phyloP scores from a whole-genome alignment of 805 yeast species.

The Wickerhamiella kurtzmanii region DNA sequence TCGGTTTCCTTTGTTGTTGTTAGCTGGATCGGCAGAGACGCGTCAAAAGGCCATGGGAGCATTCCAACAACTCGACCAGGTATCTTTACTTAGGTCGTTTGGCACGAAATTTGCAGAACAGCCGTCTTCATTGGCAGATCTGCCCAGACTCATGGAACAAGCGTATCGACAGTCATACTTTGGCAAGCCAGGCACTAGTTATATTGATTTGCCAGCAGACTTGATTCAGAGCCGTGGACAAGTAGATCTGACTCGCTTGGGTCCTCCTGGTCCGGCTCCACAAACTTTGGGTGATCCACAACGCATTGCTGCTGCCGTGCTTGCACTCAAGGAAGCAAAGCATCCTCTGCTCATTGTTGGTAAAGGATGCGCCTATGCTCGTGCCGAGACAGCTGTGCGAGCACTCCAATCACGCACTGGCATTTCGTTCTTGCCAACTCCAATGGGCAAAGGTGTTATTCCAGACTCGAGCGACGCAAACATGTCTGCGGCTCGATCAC shows the following conservation, averaged over 20 bases:
- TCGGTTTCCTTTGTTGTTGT: conserved; percentile 50
- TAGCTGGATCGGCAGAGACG: conserved; percentile 49
- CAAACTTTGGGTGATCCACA: conserved; percentile 27
- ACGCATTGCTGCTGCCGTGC: conserved; percentile 28
- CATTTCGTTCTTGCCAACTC: conserved; percentile 55
- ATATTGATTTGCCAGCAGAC: conserved; percentile 54
- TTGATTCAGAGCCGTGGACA: conserved; percentile 30
- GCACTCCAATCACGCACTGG: conserved; percentile 31
- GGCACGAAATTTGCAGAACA: conserved; percentile 41
- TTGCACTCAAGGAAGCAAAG: conserved; percentile 26
- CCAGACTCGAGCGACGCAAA: conserved; percentile 37
- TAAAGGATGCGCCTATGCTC: conserved; percentile 46
- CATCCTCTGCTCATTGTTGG: conserved; percentile 49
- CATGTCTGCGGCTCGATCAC: conserved; percentile 50
- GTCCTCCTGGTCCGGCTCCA: conserved; percentile 27
- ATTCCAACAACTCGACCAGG: conserved; percentile 60
- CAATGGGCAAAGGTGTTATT: conserved; percentile 67
- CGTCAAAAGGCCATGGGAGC: conserved; percentile 44
- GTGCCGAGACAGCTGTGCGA: conserved; percentile 30
- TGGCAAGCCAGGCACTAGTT: conserved; percentile 50
- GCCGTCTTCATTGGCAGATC: conserved; percentile 26
- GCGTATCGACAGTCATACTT: conserved; percentile 33
- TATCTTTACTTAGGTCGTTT: conserved; percentile 31
- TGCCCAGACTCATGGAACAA: conserved; percentile 32
- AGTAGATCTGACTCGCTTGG: conserved; percentile 2